Base-by-base conservation (phyloP, 495 filamentous ascomycete genomes). In the Xylaria longipes region DNA sequence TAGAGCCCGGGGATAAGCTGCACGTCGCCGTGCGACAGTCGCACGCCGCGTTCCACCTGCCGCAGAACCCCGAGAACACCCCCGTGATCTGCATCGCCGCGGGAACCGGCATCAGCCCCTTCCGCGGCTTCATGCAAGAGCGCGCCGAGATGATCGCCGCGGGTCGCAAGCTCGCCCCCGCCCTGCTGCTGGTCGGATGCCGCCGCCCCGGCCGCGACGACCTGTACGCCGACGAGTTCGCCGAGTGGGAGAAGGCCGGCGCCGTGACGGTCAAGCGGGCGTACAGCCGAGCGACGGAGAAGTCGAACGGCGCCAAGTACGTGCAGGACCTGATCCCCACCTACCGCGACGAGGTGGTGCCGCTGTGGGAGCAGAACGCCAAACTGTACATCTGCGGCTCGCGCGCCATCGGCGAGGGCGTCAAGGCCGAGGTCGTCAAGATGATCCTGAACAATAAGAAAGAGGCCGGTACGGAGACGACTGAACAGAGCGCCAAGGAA, bases 61-160 rank as follows among this genome's bases (percentile, higher is more conserved):
- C 92, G 0, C 69, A 77, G 6, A 87, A 90, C 73, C 78, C 87
- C 3, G 85, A 86, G 57, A 86, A 82, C 48, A 90, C 87, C 0
- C 92, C 92, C 0, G 81, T 94, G 72, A 88, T 93, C 70, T 89
- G 90, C 85, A 82, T 91, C 45, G 87, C 83, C 5, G 81, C 83
- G 0, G 64, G 90, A 78, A 37, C 90, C 60, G 74, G 91, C 0
- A 77, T 93, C 12, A 91, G 91, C 0, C 91, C 91, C 0, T 92
- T 93, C 85, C 85, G 90, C 0, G 91, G 89, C 7, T 93, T 93
- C 76, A 71, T 92, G 14, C 87, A 93, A 78, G 90, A 94, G 70
- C 89, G 91, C 12, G 88, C 87, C 0, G 83, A 83, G 43, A 85
- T 85, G 74, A 82, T 89, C 29, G 82, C 80, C 20, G 85, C 84